Conservation (phyloP, 2,329 filamentous ascomycete genomes). For the Leptographium flavum region DNA sequence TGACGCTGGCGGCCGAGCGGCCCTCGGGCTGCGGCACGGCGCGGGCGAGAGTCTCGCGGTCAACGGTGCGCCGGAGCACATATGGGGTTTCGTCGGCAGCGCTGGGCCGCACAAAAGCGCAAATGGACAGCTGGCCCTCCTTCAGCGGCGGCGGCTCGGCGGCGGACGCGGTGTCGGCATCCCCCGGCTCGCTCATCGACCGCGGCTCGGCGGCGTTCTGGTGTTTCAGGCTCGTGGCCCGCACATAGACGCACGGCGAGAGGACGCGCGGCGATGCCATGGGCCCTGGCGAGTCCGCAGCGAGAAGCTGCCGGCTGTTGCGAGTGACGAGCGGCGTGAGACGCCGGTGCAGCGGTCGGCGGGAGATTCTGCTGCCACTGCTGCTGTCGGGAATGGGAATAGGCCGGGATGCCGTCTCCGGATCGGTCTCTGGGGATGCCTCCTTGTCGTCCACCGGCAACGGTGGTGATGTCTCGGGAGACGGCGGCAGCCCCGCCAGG, state of each 20-base stretch:
- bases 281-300: background rate
- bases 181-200: background rate
- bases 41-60: constrained; percentile 31
- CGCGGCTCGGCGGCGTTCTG: background rate
- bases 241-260: constrained; percentile 10
- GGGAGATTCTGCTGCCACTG: background rate
- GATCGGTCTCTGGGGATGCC: too few species aligned
- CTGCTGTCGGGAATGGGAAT: background rate
- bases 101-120: constrained; percentile 28
- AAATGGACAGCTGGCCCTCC: constrained; percentile 20
- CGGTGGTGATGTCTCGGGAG: background rate
- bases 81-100: constrained; percentile 27
- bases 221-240: constrained; percentile 2
- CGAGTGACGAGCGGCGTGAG: constrained; percentile 7
- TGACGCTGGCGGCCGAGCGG: constrained; percentile 5
- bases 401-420: background rate
- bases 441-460: background rate
- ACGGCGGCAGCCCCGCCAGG: constrained; percentile 5
- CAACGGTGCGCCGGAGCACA: constrained; percentile 33
- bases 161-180: background rate
- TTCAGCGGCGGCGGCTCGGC: background rate
- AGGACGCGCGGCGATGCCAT: constrained; percentile 5
- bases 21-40: constrained; percentile 24
- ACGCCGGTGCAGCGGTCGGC: background rate
- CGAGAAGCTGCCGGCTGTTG: background rate